phyloP scores from a whole-genome alignment of 257 asterid species.

The Perilla frutescens region DNA sequence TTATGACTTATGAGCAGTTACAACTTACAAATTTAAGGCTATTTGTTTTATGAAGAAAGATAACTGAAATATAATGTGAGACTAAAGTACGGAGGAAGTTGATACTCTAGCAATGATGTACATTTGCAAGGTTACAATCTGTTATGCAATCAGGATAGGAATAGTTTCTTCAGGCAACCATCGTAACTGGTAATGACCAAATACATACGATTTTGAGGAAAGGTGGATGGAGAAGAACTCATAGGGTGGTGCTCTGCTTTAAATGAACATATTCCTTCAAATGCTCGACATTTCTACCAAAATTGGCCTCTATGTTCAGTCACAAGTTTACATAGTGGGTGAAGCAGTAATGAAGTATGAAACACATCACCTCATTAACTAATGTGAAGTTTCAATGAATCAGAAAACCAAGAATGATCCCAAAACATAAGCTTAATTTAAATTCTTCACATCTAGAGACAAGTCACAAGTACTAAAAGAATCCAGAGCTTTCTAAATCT shows the following conservation, averaged over 20 bases:
- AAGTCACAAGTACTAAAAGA: too few species aligned
- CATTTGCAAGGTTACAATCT: neutral
- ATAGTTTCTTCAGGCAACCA: constrained; percentile 9
- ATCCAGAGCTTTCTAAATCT: neutral
- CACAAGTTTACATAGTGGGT: neutral
- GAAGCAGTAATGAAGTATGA: constrained; percentile 19
- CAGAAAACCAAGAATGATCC: neutral
- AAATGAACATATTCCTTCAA: neutral
- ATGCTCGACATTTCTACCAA: constrained; percentile 8
- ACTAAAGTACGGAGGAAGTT: constrained; percentile 4
- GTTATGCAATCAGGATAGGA: neutral
- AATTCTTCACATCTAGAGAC: too few species aligned
- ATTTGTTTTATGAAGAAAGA: neutral
- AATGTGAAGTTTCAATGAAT: neutral
- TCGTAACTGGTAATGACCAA: constrained; percentile 5
- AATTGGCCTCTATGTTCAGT: constrained; percentile 14
- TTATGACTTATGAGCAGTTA: too few species aligned
- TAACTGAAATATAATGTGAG: neutral
- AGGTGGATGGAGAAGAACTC: neutral
- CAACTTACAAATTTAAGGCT: neutral
- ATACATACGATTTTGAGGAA: neutral
- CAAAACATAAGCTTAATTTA: neutral
- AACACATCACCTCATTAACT: neutral
- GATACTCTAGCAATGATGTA: neutral
- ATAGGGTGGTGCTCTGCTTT: neutral